Evolutionary conservation across 164 flowering plant species (phyloP).

Genomic region (Piper longum): DNA sequence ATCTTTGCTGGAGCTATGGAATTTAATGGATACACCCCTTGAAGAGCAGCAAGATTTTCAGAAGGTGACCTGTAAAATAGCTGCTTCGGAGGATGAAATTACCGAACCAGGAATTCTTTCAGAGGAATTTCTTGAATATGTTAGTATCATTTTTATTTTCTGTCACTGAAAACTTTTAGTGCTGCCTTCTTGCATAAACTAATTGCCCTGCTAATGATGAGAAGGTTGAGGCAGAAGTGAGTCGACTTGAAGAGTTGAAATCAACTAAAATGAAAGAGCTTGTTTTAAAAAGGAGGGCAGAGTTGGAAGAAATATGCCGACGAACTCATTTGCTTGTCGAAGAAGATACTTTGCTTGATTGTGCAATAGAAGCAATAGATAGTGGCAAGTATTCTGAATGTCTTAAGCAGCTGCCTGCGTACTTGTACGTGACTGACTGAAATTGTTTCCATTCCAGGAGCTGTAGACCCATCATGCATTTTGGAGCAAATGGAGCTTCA

Average conservation of each 20-base stretch:
- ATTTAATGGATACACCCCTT: conserved; percentile 71
- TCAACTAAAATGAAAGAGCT: conserved; percentile 94
- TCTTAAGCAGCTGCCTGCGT: not conserved
- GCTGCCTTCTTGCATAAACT: not conserved
- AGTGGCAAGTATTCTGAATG: conserved; percentile 30
- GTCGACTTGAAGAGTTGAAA: conserved; percentile 68
- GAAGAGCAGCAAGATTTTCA: conserved; percentile 73
- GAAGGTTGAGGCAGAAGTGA: conserved; percentile 83
- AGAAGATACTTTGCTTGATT: conserved; percentile 31
- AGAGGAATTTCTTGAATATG: conserved; percentile 37
- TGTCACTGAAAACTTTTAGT: not conserved
- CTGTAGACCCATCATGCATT: conserved; percentile 30
- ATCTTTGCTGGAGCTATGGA: conserved; percentile 66
- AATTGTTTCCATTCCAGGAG: conserved; percentile 25
- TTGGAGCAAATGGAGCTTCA: conserved; percentile 48
- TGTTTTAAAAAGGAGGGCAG: conserved; percentile 66
- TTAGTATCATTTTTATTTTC: conserved; percentile 16
- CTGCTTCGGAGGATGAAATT: conserved; percentile 59
- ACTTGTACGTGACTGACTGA: not conserved
- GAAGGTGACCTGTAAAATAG: conserved; percentile 50
- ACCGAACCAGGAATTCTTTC: conserved; percentile 52
- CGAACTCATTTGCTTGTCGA: conserved; percentile 59
- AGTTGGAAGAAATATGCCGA: conserved; percentile 73
- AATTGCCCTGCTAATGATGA: not conserved
- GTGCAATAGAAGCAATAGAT: conserved; percentile 58